Percentiles rank a stretch among this genome's conserved stretches.
These are phyloP conservation scores for Lathyrus oleraceus DNA, from an alignment of 306 rosid species.

Conservation along the genomic window DNA sequence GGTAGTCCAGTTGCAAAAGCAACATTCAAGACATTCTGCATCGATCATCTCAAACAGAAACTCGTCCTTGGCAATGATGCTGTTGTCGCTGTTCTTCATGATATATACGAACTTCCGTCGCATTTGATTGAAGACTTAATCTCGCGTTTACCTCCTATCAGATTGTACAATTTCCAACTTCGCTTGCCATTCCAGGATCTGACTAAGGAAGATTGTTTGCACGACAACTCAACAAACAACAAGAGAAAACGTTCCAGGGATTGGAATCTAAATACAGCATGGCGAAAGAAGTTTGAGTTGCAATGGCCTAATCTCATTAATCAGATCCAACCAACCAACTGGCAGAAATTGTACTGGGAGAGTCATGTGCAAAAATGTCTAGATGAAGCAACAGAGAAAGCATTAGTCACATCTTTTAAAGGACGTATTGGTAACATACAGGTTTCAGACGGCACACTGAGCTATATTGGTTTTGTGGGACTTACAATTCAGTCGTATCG, in stretches of 20 bases:
- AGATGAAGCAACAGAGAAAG: too few relatives aligned
- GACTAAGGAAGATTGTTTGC: slow-evolving; percentile 37
- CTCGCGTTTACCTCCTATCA: slow-evolving; percentile 54
- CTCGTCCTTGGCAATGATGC: slow-evolving; percentile 52
- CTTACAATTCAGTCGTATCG: slow-evolving; percentile 30
- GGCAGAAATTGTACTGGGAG: too few relatives aligned
- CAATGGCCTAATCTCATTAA: too few relatives aligned
- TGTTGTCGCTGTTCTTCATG: slow-evolving; percentile 36
- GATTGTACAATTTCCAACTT: slow-evolving; percentile 50
- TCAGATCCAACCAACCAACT: too few relatives aligned
- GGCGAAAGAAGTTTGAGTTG: slow-evolving; percentile 49
- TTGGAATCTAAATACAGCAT: slow-evolving; percentile 51
- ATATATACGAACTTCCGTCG: slow-evolving; percentile 48
- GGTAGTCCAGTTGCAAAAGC: too few relatives aligned
- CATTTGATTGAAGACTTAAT: slow-evolving; percentile 53
- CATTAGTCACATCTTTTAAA: too few relatives aligned
- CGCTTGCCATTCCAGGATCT: slow-evolving; percentile 45
- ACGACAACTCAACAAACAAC: slow-evolving; percentile 40
- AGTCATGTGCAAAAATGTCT: too few relatives aligned
- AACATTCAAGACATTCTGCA: too few relatives aligned
- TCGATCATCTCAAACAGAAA: slow-evolving; percentile 41
- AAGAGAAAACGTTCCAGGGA: slow-evolving; percentile 77
- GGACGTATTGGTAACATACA: too few relatives aligned
- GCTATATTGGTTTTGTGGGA: slow-evolving; percentile 47
- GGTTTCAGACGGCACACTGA: too few relatives aligned